Evolutionary conservation across 1,284 basidiomycete species (phyloP).

Genomic region (Cutaneotrichosporon arboriforme): DNA sequence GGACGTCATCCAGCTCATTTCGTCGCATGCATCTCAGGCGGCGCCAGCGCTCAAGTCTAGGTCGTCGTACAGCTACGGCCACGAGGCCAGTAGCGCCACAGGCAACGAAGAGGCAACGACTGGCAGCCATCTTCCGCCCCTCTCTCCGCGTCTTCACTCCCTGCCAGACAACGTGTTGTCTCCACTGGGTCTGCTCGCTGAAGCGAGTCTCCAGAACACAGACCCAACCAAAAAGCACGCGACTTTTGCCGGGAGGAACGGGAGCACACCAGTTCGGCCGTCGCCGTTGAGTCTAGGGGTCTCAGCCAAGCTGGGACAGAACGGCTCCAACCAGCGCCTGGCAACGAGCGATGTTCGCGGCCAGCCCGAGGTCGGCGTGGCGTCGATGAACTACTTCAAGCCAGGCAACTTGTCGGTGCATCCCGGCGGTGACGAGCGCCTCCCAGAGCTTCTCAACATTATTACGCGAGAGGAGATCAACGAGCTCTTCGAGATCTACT

Average conservation of each 20-base stretch:
- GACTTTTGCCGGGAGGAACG: slow-evolving; percentile 11
- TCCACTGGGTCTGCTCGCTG: slow-evolving; percentile 81
- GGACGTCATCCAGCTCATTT: slow-evolving; percentile 72
- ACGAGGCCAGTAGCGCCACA: slow-evolving; percentile 8
- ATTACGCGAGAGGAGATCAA: slow-evolving; percentile 76
- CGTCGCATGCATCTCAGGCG: slow-evolving; percentile 56
- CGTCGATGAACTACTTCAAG: slow-evolving; percentile 88
- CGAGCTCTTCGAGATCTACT: slow-evolving; percentile 86
- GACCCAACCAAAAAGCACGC: slow-evolving; percentile 36
- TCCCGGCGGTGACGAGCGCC: slow-evolving; percentile 13
- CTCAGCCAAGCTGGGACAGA: slow-evolving; percentile 5
- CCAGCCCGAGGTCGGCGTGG: slow-evolving; percentile 53
- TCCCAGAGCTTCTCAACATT: slow-evolving; percentile 80
- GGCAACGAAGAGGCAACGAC: slow-evolving; percentile 7
- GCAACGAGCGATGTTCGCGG: slow-evolving; percentile 38
- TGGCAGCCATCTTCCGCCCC: slow-evolving; percentile 33
- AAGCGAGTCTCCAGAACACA: slow-evolving; percentile 82
- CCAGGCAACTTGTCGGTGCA: slow-evolving; percentile 58
- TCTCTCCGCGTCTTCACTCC: slow-evolving; percentile 74
- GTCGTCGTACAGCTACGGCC: slow-evolving; percentile 11
- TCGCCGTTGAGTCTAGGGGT: slow-evolving; percentile 30
- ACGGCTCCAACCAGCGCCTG: slow-evolving; percentile 21
- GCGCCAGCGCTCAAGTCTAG: slow-evolving; percentile 32
- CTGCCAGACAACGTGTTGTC: slow-evolving; percentile 86
- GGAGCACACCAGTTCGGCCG: slow-evolving; percentile 25